Conservation (phyloP, 768 basidiomycete genomes). For the Dacryopinax primogenitus region DNA sequence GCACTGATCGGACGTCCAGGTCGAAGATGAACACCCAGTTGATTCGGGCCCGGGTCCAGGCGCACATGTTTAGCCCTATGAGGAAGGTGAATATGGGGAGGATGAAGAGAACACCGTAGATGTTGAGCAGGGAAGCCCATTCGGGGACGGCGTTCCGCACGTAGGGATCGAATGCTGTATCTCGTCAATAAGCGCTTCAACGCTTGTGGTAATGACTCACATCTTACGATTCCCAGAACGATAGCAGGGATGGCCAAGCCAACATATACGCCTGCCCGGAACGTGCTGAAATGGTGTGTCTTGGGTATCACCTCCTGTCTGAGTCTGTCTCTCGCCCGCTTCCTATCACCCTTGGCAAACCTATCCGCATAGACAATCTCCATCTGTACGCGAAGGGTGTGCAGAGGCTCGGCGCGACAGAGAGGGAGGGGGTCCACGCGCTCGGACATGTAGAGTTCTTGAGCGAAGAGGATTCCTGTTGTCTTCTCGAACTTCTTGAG, state of each 20-base stretch:
- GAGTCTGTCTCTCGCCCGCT: slow-evolving; percentile 57
- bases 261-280: slow-evolving; percentile 57
- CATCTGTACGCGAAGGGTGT: slow-evolving; percentile 56
- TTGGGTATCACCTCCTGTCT: slow-evolving; percentile 40
- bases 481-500: slow-evolving; percentile 77
- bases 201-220: slow-evolving; percentile 29
- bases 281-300: slow-evolving; percentile 57
- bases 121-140: slow-evolving; percentile 60
- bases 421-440: slow-evolving; percentile 60
- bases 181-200: background rate
- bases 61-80: slow-evolving; percentile 69
- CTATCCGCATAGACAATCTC: slow-evolving; percentile 62
- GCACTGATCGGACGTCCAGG: slow-evolving; percentile 50
- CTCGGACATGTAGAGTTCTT: slow-evolving; percentile 68
- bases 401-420: slow-evolving; percentile 46
- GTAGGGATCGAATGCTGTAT: slow-evolving; percentile 42
- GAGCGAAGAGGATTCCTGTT: slow-evolving; percentile 35
- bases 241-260: slow-evolving; percentile 63
- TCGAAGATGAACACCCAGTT: slow-evolving; percentile 93
- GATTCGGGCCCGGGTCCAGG: slow-evolving; percentile 63
- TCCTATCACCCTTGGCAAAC: slow-evolving; percentile 77
- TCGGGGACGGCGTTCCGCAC: slow-evolving; percentile 45
- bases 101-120: slow-evolving; percentile 63
- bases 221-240: slow-evolving; percentile 46
- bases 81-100: slow-evolving; percentile 64